phyloP scores from a whole-genome alignment of 176 grass and related monocot species.

The Dactylis glomerata region DNA sequence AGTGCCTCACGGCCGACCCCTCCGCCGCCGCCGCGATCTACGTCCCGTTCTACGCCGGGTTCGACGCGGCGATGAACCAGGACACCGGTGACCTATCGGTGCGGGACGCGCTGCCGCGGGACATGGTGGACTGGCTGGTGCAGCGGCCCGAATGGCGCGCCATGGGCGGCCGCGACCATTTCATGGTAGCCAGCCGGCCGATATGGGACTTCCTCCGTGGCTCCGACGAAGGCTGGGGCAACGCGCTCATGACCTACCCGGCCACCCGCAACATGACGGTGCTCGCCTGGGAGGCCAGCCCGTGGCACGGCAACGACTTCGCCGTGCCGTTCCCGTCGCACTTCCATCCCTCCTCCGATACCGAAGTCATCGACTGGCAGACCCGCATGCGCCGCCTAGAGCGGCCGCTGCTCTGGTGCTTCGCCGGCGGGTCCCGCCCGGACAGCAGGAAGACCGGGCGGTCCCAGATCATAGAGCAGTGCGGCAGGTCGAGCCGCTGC shows the following conservation, averaged over 20 bases:
- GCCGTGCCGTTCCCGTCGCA: conserved; percentile 51
- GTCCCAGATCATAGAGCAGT: not conserved
- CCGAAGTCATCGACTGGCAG: not conserved
- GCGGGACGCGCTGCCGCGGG: conserved; percentile 41
- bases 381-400: not conserved
- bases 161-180: conserved; percentile 55
- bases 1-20: conserved; percentile 57
- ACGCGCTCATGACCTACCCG: conserved; percentile 47
- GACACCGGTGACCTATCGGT: not conserved
- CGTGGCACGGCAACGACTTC: conserved; percentile 39
- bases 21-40: conserved; percentile 54
- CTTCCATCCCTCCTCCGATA: conserved; percentile 21
- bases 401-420: not conserved
- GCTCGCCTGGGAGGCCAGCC: conserved; percentile 47
- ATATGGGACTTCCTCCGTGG: conserved; percentile 42
- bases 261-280: conserved; percentile 61
- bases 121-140: conserved; percentile 38
- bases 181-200: conserved; percentile 36
- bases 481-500: not conserved
- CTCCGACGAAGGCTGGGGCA: conserved; percentile 49
- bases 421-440: not conserved
- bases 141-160: conserved; percentile 37
- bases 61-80: conserved; percentile 44
- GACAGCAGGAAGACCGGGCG: not conserved
- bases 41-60: conserved; percentile 77